Percentiles rank a stretch among this genome's conserved stretches.
Conservation (phyloP, 768 basidiomycete genomes). For the Lactarius psammicola region DNA sequence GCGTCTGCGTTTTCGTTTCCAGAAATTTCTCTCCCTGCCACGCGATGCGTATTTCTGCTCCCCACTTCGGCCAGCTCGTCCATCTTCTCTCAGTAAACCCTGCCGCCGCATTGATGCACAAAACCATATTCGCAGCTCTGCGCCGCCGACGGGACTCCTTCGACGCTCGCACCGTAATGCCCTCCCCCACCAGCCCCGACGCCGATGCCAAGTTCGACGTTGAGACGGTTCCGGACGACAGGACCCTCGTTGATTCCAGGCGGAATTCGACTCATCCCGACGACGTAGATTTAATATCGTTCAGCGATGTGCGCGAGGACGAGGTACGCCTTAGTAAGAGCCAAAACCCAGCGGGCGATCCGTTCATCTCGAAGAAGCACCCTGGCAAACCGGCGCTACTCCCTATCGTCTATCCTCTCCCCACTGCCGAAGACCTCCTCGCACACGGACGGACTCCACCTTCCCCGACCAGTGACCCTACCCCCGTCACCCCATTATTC, state of each 20-base stretch:
- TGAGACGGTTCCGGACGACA: conserved; percentile 19
- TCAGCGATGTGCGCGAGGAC: conserved; percentile 6
- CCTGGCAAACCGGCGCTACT: neutral
- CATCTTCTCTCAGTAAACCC: conserved; percentile 17
- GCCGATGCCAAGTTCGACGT: neutral
- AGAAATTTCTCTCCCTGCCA: conserved; percentile 14
- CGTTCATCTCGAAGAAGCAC: neutral
- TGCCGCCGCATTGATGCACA: conserved; percentile 4
- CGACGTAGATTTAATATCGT: neutral
- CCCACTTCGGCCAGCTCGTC: conserved; percentile 15
- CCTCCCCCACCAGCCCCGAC: conserved; percentile 4
- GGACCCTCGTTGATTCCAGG: conserved; percentile 18
- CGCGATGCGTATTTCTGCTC: conserved; percentile 24
- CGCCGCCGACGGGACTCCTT: conserved; percentile 9
- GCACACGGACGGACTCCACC: conserved; percentile 9
- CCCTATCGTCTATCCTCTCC: conserved; percentile 25
- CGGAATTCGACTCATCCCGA: conserved; percentile 3
- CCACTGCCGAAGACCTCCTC: conserved; percentile 13
- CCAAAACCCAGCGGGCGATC: neutral
- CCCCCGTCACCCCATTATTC: neutral
- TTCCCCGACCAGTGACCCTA: neutral
- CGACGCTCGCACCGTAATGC: neutral
- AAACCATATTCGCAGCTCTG: conserved; percentile 2
- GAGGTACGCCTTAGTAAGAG: neutral
- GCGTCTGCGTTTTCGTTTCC: conserved; percentile 17